Conservation (phyloP, 306 rosid genomes). For the Pyrus communis region DNA sequence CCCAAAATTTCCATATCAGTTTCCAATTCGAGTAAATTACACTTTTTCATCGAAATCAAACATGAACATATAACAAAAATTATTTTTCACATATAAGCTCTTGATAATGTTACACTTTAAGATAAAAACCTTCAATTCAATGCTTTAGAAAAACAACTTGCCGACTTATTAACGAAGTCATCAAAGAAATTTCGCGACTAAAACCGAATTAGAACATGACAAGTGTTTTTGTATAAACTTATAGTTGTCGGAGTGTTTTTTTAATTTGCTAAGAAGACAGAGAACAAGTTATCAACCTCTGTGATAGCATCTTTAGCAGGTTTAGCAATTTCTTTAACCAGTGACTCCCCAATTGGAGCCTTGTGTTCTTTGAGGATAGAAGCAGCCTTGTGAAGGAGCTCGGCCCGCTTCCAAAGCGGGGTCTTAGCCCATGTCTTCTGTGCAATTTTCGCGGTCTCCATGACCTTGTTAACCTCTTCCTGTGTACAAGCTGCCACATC, state of each 20-base stretch:
- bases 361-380: constrained; percentile 86
- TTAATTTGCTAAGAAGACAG: neutral
- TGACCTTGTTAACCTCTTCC: constrained; percentile 88
- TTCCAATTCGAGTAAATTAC: neutral
- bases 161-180: neutral
- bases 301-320: constrained; percentile 96
- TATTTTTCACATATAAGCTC: neutral
- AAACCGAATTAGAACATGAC: neutral
- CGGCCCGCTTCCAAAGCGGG: constrained; percentile 97
- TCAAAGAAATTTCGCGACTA: neutral
- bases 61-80: neutral
- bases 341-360: constrained; percentile 77
- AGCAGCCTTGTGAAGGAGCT: constrained; percentile 94
- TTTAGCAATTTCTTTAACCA: constrained; percentile 89
- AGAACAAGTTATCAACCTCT: constrained; percentile 42
- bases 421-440: constrained; percentile 96
- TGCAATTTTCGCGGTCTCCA: constrained; percentile 74
- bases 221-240: neutral
- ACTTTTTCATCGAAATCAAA: neutral
- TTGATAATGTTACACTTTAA: neutral
- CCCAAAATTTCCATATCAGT: neutral
- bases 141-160: neutral
- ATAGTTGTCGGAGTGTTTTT: neutral
- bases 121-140: neutral
- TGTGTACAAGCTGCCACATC: constrained; percentile 66